A percentile compares a stretch with the other conserved stretches of the same genome.
Evolutionary conservation across 225 moss, liverwort and hornwort species (phyloP).

Genomic region (Polytrichum formosum): DNA sequence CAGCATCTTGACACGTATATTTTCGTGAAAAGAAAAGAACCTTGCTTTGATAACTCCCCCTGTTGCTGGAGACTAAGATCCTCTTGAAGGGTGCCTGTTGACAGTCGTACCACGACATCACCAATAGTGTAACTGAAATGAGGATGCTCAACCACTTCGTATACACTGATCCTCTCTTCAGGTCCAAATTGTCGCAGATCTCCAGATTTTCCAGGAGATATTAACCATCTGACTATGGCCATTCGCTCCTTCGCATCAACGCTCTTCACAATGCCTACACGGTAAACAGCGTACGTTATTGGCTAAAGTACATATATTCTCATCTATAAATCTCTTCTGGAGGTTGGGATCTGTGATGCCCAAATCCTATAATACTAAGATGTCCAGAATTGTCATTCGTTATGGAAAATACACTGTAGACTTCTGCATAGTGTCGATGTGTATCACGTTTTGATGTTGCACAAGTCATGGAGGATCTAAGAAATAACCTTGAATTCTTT

Average conservation of each 20-base stretch:
- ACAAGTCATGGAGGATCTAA: too few relatives aligned
- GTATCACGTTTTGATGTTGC: too few relatives aligned
- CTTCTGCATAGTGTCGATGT: too few relatives aligned
- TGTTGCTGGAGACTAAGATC: background rate
- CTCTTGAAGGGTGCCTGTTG: background rate
- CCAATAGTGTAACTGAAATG: slow-evolving; percentile 67
- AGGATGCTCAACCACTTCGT: slow-evolving; percentile 67
- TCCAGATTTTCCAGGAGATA: slow-evolving; percentile 19
- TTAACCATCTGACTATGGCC: slow-evolving; percentile 58
- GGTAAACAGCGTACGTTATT: background rate
- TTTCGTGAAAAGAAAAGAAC: background rate
- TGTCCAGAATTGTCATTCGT: too few relatives aligned
- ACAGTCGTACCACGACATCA: slow-evolving; percentile 60
- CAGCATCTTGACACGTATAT: too few relatives aligned
- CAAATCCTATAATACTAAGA: too few relatives aligned
- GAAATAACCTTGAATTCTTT: too few relatives aligned
- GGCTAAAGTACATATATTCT: too few relatives aligned
- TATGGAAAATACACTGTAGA: too few relatives aligned
- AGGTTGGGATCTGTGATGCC: too few relatives aligned
- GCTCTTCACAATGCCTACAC: slow-evolving; percentile 54
- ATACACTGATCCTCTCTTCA: slow-evolving; percentile 64
- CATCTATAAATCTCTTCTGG: too few relatives aligned
- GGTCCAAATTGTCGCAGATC: slow-evolving; percentile 26
- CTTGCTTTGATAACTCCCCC: background rate
- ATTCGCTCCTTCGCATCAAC: slow-evolving; percentile 62